Evolutionary conservation across 2,329 filamentous ascomycete genomes (phyloP).

Genomic region (Lecanoromycetidae sp.): DNA sequence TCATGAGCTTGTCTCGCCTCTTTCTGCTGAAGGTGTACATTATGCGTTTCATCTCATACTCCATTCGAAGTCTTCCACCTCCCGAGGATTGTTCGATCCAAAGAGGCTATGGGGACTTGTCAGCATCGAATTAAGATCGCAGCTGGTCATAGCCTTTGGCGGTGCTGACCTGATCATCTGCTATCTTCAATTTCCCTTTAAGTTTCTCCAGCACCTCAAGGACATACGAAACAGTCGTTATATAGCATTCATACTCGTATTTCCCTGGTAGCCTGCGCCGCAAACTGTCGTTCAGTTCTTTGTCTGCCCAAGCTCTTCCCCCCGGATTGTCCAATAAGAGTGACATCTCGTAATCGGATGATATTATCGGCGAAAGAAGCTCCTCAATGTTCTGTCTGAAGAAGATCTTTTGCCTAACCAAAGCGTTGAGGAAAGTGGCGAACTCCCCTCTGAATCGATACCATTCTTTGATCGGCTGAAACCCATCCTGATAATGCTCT

Average conservation of each 20-base stretch:
- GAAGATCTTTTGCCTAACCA: slow-evolving; percentile 9
- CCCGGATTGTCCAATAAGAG: not conserved
- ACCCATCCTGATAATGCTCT: slow-evolving; percentile 22
- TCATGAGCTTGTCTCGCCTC: not conserved
- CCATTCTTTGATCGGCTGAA: slow-evolving; percentile 21
- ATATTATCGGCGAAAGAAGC: not conserved
- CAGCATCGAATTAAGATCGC: not conserved
- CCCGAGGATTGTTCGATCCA: not conserved
- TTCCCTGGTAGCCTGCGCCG: not conserved
- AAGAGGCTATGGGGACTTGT: not conserved
- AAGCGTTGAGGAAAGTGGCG: slow-evolving; percentile 19
- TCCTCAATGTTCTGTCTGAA: not conserved
- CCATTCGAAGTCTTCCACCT: not conserved
- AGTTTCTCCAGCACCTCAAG: not conserved
- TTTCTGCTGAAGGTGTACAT: not conserved
- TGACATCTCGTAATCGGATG: not conserved
- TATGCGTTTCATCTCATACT: not conserved
- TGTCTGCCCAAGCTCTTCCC: not conserved
- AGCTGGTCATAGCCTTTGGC: not conserved
- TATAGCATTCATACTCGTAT: slow-evolving; percentile 1
- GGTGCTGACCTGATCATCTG: not conserved
- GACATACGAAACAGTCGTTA: not conserved
- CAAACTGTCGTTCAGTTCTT: not conserved
- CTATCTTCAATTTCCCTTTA: not conserved
- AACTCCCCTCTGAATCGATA: slow-evolving; percentile 22